Conservation (phyloP, 306 rosid species). For the Luffa acutangula region DNA sequence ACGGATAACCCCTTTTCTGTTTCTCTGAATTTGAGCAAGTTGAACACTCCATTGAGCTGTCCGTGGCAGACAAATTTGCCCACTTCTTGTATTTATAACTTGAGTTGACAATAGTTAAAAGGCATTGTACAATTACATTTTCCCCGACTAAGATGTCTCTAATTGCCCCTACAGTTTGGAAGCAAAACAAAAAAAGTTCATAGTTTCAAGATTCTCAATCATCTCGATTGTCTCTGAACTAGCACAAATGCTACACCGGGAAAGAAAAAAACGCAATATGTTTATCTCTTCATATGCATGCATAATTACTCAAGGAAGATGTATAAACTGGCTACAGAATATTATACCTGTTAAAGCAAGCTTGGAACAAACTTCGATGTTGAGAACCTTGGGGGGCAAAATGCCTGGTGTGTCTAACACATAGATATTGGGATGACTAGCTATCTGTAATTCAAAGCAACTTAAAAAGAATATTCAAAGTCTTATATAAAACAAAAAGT, state of each 20-base stretch:
- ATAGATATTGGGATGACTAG: conserved; percentile 84
- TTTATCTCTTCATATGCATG: background rate
- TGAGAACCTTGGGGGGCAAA: conserved; percentile 50
- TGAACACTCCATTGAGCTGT: conserved; percentile 11
- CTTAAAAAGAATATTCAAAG: background rate
- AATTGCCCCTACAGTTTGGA: conserved; percentile 47
- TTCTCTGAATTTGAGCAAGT: conserved; percentile 19
- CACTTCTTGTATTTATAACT: conserved; percentile 38
- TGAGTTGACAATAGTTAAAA: conserved; percentile 34
- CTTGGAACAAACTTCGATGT: conserved; percentile 45
- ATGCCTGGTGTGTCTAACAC: conserved; percentile 83
- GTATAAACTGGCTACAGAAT: background rate
- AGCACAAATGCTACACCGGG: background rate
- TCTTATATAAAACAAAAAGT: background rate
- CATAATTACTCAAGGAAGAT: conserved; percentile 9
- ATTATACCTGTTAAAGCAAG: conserved; percentile 72
- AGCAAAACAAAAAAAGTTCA: background rate
- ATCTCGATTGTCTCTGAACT: background rate
- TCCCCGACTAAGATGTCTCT: conserved; percentile 32
- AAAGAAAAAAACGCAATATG: background rate
- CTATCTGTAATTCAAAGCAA: conserved; percentile 41
- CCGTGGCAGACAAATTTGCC: conserved; percentile 18
- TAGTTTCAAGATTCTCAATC: conserved; percentile 5
- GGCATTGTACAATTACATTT: conserved; percentile 40
- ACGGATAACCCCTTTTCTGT: conserved; percentile 28